Base-by-base conservation (phyloP, 106 monocot species). In the Apostasia ramifera region DNA sequence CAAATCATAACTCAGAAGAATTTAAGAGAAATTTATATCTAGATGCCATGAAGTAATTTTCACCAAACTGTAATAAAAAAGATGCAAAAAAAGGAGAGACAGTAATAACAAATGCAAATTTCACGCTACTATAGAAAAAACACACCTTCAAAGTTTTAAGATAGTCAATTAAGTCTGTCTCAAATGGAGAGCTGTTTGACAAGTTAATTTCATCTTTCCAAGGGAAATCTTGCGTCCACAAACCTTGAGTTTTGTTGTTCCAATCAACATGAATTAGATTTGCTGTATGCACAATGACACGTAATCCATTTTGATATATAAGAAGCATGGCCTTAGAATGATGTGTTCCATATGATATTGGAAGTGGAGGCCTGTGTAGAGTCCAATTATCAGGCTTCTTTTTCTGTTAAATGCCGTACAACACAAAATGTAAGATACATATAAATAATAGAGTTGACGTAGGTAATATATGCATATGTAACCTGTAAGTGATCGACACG, bases 221-320 rank as follows among this genome's bases (percentile, higher is more conserved):
- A 68, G 97, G 97, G 53, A 98, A 98, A 79, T 98, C 97, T 87
- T 98, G 97, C 92, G 92, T 90, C 97, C 97, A 98, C 52, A 98
- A 77, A 57, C 92, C 97, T 73, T 98, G 97, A 39, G 77, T 92
- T 83, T 98, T 98, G 77, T 98, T 90, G 80, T 92, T 98, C 97
- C 97, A 98, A 52, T 98, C 97, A 67, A 92, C 89, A 77, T 92
- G 61, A 55, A 98, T 98, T 61, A 92, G 74, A 78, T 98, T 98
- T 71, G 97, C 92, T 43, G 97, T 92, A 71, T 98, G 97, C 51
- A 98, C 79, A 66, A 92, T 79, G 73, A 98, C 71, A 44, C 97
- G 84, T 9, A 98, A 71, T 6, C 97, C 97, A 58, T 77, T 70
- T 53, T 84, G 79, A 71, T 98, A 98, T 26, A 98, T 77, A 61